Evolutionary conservation across 2,329 filamentous ascomycete species (phyloP), one percentile per base, ranked within the genome.

Genomic region (Aspergillus glaucus): DNA sequence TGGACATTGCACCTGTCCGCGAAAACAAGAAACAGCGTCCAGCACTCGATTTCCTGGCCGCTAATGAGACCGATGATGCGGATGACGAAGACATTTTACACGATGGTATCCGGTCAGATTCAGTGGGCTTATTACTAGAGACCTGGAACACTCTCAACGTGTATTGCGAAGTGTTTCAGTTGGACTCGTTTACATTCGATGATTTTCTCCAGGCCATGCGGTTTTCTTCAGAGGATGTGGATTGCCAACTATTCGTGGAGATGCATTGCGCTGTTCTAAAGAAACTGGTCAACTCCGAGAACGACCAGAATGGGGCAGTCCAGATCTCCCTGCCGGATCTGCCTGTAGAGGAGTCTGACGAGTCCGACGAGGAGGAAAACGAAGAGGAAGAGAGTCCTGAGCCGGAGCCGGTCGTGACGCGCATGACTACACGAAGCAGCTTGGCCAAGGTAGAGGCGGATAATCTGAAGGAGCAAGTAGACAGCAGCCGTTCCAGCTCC

Each of bases 81-180:
- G 72, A 76, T 15, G 70, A 74, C 37, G 70, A 68, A 48, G 65
- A 72, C n/a, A 66, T 74, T 14, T 70, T 74, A 56, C 62, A 61
- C n/a, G 61, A 63, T 48, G 58, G 63, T 36, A 82, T 97, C 47
- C 73, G 84, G 17, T 93, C 92, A 82, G 83, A 86, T 59, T 92
- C 89, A 3, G 81, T 96, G n/a, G 90, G 91, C 0, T 79, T 83
- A 2, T 74, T 97, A 14, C 72, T 98, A 21, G 92, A 96, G 69
- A 88, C 88, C 0, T 98, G 93, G 93, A 90, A 96, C 60, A 96
- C 91, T 0, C 77, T 98, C 30, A 98, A 96, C 61, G 92, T 98
- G n/a, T 96, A 96, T 64, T 95, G 90, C 63, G 89, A 95, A 62
- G 86, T 96, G 15, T 95, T 95, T 63, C 82, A 88, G 62, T 78